A percentile compares a stretch with the other conserved stretches of the same genome.
Conservation (phyloP, 176 grass and related monocot genomes). For the Tillandsia fasciculata region DNA sequence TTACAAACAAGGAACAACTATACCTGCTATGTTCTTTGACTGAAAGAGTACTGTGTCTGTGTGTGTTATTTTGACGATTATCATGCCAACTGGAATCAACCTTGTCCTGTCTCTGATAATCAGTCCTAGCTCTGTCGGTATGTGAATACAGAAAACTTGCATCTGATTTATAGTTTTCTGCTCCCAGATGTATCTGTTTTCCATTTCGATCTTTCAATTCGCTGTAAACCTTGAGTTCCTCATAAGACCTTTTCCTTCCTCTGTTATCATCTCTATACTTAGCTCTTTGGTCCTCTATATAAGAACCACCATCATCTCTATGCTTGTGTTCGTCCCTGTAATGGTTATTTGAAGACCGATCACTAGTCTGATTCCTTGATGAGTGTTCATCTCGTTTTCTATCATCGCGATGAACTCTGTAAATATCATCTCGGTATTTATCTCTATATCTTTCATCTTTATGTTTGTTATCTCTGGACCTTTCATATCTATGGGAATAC, state of each 20-base stretch:
- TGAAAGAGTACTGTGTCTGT: conserved; percentile 19
- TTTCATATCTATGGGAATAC: conserved; percentile 14
- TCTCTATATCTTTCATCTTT: conserved; percentile 22
- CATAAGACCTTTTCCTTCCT: conserved; percentile 29
- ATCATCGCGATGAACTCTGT: conserved; percentile 23
- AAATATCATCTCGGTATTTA: conserved; percentile 21
- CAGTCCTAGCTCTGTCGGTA: conserved; percentile 19
- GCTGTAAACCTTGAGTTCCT: conserved; percentile 22
- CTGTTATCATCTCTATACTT: conserved; percentile 35
- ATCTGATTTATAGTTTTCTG: conserved; percentile 22
- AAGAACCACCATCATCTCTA: conserved; percentile 13
- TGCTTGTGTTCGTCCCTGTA: conserved; percentile 21
- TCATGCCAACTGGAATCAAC: conserved; percentile 27
- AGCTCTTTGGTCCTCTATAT: conserved; percentile 11
- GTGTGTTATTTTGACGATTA: conserved; percentile 19
- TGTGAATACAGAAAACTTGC: conserved; percentile 14
- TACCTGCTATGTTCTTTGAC: conserved; percentile 39
- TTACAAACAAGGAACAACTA: background rate
- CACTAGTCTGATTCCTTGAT: conserved; percentile 18
- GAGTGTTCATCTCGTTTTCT: conserved; percentile 9
- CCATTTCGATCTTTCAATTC: conserved; percentile 16
- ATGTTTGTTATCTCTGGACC: conserved; percentile 24
- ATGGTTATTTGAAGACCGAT: conserved; percentile 24
- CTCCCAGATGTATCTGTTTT: conserved; percentile 24
- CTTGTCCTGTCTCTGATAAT: conserved; percentile 19